A percentile compares a stretch with the other conserved stretches of the same genome.
These are phyloP conservation scores for Saturnispora dispora DNA, from an alignment of 805 yeast species.

Conservation along the genomic window DNA sequence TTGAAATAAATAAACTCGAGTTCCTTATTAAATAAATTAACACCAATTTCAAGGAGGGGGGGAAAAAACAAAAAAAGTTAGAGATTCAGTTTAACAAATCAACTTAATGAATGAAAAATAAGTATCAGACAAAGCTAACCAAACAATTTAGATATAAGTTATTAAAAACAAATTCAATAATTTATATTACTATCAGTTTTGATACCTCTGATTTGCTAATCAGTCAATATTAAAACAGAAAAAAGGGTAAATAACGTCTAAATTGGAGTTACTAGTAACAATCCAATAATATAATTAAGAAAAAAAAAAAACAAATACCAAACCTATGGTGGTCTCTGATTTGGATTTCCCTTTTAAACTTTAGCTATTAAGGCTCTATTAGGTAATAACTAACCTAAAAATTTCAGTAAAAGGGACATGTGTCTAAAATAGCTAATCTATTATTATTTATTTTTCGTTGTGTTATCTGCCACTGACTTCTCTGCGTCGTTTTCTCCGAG, in stretches of 20 bases:
- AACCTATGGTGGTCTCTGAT: neutral
- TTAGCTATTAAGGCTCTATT: neutral
- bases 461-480: neutral
- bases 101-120: conserved; percentile 4
- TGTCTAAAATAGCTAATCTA: neutral
- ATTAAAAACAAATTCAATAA: neutral
- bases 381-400: neutral
- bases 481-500: conserved; percentile 4
- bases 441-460: neutral
- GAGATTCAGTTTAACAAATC: conserved; percentile 2
- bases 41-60: conserved; percentile 17
- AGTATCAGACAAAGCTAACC: neutral
- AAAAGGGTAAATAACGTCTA: neutral
- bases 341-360: neutral
- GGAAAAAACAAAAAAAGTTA: neutral
- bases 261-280: neutral
- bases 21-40: conserved; percentile 14
- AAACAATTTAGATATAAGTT: neutral
- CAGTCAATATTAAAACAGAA: neutral
- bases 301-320: neutral
- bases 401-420: neutral
- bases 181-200: neutral
- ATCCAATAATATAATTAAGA: neutral
- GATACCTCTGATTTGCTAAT: neutral
- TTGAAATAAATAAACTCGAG: conserved; percentile 18